phyloP scores from a whole-genome alignment of 23 red algal genomes.

The Chondrus crispus region DNA sequence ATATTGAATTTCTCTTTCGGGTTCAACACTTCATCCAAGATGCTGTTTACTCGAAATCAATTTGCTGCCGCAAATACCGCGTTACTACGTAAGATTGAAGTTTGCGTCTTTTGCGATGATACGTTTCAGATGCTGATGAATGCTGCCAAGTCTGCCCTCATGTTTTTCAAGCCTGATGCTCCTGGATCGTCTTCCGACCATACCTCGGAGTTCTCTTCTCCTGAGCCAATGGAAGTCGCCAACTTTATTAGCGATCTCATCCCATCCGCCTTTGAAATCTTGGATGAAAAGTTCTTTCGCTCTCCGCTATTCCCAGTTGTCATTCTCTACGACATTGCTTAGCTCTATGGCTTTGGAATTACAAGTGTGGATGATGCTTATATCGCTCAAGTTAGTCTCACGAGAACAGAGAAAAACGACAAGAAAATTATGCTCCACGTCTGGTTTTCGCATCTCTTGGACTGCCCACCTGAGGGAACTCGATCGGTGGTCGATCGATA shows the following conservation, averaged over 20 bases:
- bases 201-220: no score
- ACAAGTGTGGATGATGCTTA: background rate
- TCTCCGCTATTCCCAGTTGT: conserved; percentile 29
- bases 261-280: background rate
- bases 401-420: no score
- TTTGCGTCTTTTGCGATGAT: no score
- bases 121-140: no score
- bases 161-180: no score
- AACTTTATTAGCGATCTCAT: background rate
- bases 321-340: background rate
- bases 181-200: no score
- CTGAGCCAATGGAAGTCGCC: no score
- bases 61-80: background rate
- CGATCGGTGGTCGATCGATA: background rate
- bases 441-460: background rate
- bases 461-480: background rate
- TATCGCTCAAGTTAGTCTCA: no score
- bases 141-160: no score
- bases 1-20: no score
- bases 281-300: background rate
- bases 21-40: no score
- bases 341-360: background rate
- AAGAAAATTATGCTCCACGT: background rate
- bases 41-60: background rate
- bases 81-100: background rate